Conservation (phyloP, 176 grass and related monocot genomes). For the Alloteropsis semialata region DNA sequence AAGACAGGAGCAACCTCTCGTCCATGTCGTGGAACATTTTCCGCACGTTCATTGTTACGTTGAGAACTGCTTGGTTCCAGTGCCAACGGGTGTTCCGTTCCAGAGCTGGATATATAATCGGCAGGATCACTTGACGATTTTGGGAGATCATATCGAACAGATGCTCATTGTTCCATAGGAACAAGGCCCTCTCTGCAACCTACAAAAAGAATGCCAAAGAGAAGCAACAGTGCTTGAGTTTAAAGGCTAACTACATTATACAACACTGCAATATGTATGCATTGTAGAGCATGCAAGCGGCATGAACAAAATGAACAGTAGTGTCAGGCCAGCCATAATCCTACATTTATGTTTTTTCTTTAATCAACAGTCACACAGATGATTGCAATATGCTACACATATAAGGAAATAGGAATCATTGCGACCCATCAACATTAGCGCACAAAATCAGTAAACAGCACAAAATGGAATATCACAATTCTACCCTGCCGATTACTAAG, state of each 20-base stretch:
- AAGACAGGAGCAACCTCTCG: conserved; percentile 70
- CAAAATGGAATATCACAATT: conserved; percentile 13
- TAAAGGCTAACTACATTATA: not conserved
- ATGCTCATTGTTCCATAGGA: conserved; percentile 97
- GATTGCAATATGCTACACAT: not conserved
- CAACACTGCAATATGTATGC: not conserved
- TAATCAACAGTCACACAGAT: not conserved
- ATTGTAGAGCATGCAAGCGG: not conserved
- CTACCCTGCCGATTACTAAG: conserved; percentile 15
- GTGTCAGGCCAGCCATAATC: not conserved
- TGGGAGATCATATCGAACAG: conserved; percentile 83
- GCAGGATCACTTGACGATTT: conserved; percentile 83
- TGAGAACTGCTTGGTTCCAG: conserved; percentile 93
- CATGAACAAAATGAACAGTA: conserved; percentile 1
- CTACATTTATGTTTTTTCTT: conserved; percentile 13
- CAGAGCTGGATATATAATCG: conserved; percentile 75
- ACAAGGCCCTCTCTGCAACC: conserved; percentile 93
- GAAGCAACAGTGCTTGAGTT: not conserved
- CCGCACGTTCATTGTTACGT: conserved; percentile 76
- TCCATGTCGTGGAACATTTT: conserved; percentile 96
- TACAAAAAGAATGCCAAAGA: conserved; percentile 34
- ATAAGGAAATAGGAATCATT: conserved; percentile 10
- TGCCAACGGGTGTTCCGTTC: conserved; percentile 82
- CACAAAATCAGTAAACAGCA: not conserved
- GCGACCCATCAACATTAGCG: not conserved